Percentiles rank a stretch among this genome's conserved stretches.
phyloP scores from a whole-genome alignment of 2,329 filamentous ascomycete species.

The Alternaria ethzedia region DNA sequence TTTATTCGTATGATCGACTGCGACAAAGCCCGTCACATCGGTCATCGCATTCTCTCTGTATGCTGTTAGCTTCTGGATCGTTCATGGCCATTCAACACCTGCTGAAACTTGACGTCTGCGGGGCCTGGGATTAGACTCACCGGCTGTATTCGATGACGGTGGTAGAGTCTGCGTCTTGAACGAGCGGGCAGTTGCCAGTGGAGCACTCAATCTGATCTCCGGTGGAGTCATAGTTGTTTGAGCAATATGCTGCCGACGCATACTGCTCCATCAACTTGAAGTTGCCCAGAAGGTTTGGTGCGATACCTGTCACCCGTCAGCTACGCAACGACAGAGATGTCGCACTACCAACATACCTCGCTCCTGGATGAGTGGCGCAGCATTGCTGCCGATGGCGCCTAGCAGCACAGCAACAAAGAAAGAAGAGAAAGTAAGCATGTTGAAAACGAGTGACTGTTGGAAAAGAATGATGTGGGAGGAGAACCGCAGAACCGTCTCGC shows the following conservation, averaged over 20 bases:
- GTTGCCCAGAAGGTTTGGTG: constrained; percentile 22
- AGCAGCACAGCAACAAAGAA: constrained; percentile 20
- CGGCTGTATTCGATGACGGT: constrained; percentile 53
- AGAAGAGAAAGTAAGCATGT: constrained; percentile 19
- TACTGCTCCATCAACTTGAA: constrained; percentile 52
- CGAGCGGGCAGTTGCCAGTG: constrained; percentile 56
- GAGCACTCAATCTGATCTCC: constrained; percentile 54
- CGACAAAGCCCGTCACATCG: constrained; percentile 57
- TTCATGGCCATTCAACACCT: not conserved
- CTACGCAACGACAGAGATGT: not conserved
- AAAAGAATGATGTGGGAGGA: not conserved
- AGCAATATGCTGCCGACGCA: constrained; percentile 61
- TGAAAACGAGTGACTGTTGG: constrained; percentile 7
- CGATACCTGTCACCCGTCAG: constrained; percentile 21
- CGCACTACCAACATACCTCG: constrained; percentile 9
- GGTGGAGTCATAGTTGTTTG: constrained; percentile 53
- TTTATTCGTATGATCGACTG: constrained; percentile 52
- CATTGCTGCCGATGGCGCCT: constrained; percentile 18
- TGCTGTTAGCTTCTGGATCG: constrained; percentile 5
- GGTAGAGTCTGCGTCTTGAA: constrained; percentile 53
- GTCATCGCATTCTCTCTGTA: constrained; percentile 31
- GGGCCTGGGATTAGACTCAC: constrained; percentile 7
- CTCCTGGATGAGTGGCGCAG: constrained; percentile 25
- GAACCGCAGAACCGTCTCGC: not conserved
- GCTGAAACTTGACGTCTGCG: not conserved